Evolutionary conservation across 768 basidiomycete species (phyloP).

Genomic region (Amanita exitialis): DNA sequence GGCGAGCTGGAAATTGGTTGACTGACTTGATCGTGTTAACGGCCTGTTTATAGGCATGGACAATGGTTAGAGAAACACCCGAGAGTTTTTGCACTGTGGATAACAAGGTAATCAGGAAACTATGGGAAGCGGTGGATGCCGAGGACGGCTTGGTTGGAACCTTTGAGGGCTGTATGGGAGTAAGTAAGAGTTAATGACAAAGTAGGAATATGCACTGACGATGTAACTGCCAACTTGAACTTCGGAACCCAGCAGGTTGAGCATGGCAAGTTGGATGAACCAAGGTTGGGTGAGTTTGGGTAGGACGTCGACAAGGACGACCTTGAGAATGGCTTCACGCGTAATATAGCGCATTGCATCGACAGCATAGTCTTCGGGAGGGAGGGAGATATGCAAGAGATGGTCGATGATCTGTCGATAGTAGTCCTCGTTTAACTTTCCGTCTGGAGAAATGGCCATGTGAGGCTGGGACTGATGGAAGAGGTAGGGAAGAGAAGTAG

Average conservation of each 20-base stretch:
- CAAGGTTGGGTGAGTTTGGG: constrained; percentile 77
- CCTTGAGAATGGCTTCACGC: constrained; percentile 75
- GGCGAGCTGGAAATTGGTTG: constrained; percentile 30
- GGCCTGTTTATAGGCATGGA: constrained; percentile 58
- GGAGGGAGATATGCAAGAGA: constrained; percentile 63
- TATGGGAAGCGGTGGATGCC: constrained; percentile 36
- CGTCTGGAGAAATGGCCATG: constrained; percentile 63
- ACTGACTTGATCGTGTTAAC: constrained; percentile 57
- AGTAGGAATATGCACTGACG: constrained; percentile 14
- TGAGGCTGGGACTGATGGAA: constrained; percentile 83
- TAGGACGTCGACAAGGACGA: constrained; percentile 58
- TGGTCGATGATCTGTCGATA: constrained; percentile 73
- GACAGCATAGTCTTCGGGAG: constrained; percentile 68
- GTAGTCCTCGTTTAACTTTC: constrained; percentile 63
- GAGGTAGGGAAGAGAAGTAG: constrained; percentile 49
- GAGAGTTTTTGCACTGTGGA: constrained; percentile 69
- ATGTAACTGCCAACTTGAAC: constrained; percentile 19
- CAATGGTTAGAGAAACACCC: constrained; percentile 54
- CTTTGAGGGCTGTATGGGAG: constrained; percentile 14
- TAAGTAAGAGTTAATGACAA: neutral
- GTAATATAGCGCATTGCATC: constrained; percentile 75
- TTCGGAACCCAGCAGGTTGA: constrained; percentile 47
- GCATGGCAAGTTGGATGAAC: constrained; percentile 70
- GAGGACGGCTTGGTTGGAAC: constrained; percentile 22
- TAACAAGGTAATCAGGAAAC: constrained; percentile 57